Evolutionary conservation across 768 basidiomycete genomes (phyloP).

Genomic region (Mycena rebaudengoi): DNA sequence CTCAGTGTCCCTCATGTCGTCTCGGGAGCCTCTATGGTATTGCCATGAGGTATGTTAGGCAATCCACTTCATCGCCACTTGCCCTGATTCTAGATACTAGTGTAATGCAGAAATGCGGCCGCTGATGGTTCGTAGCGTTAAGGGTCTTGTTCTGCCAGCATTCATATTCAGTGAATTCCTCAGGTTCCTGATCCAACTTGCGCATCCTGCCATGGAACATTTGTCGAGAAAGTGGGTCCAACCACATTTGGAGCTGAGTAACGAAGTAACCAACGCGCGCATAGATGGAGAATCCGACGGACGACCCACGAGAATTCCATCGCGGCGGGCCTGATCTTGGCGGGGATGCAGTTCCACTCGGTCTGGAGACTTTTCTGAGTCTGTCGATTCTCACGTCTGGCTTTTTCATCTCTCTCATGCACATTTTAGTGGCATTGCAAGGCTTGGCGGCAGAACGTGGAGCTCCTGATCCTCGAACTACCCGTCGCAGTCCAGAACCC

Average conservation of each 20-base stretch:
- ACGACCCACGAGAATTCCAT: conserved; percentile 80
- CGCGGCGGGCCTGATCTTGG: conserved; percentile 41
- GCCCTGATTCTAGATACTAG: conserved; percentile 48
- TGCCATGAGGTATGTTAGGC: conserved; percentile 67
- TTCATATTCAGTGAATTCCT: conserved; percentile 15
- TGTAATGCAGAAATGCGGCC: conserved; percentile 91
- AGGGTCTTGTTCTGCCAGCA: conserved; percentile 1
- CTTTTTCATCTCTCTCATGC: conserved; percentile 1
- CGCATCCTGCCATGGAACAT: conserved; percentile 81
- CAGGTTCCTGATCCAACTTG: conserved; percentile 87
- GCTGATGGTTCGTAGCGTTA: conserved; percentile 67
- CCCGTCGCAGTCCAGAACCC: conserved; percentile 1
- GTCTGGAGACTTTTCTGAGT: conserved; percentile 62
- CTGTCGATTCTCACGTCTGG: conserved; percentile 24
- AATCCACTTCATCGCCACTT: not conserved
- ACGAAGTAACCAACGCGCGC: not conserved
- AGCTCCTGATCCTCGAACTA: conserved; percentile 10
- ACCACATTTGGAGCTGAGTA: not conserved
- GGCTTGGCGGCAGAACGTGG: conserved; percentile 30
- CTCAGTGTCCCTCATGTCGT: conserved; percentile 66
- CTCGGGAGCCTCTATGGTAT: conserved; percentile 79
- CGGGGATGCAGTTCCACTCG: conserved; percentile 43
- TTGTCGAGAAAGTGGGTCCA: conserved; percentile 48
- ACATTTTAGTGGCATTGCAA: conserved; percentile 24
- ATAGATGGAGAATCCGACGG: conserved; percentile 77